Evolutionary conservation across 164 flowering plant species (phyloP).

Genomic region (Magnolia officinalis): DNA sequence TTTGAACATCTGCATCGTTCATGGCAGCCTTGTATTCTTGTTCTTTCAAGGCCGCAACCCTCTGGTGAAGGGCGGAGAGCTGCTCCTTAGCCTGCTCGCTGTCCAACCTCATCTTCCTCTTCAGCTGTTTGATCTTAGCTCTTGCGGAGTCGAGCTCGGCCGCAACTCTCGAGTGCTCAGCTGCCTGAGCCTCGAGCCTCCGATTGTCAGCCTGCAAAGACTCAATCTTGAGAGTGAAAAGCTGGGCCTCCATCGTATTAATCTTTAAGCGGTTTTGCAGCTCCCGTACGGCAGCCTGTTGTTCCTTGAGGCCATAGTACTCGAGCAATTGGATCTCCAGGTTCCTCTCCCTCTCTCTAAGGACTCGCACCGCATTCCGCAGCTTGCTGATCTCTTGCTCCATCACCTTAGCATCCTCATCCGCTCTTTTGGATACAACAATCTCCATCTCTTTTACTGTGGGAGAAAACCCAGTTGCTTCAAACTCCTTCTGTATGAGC

Average conservation of each 20-base stretch:
- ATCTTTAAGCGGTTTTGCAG: constrained; percentile 68
- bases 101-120: constrained; percentile 56
- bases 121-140: constrained; percentile 54
- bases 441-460: constrained; percentile 28
- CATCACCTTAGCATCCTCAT: constrained; percentile 22
- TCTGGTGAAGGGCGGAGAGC: constrained; percentile 51
- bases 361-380: constrained; percentile 41
- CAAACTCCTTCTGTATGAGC: constrained; percentile 43
- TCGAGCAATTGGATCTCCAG: constrained; percentile 78
- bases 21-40: constrained; percentile 32
- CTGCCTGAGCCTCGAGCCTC: constrained; percentile 55
- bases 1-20: constrained; percentile 22
- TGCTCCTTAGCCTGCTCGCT: constrained; percentile 60
- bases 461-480: constrained; percentile 26
- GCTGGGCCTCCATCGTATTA: constrained; percentile 62
- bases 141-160: constrained; percentile 70
- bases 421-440: constrained; percentile 12
- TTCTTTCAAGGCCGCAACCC: constrained; percentile 52
- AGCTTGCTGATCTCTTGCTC: constrained; percentile 57
- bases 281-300: constrained; percentile 69
- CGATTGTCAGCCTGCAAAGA: constrained; percentile 71
- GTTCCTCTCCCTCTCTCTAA: constrained; percentile 66
- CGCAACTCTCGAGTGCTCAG: constrained; percentile 49
- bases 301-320: constrained; percentile 87
- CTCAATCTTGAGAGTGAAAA: constrained; percentile 63